These are phyloP conservation scores for Globisporangium megalacanthum DNA, from an alignment of 352 stramenopile genomes.

Conservation along the genomic window DNA sequence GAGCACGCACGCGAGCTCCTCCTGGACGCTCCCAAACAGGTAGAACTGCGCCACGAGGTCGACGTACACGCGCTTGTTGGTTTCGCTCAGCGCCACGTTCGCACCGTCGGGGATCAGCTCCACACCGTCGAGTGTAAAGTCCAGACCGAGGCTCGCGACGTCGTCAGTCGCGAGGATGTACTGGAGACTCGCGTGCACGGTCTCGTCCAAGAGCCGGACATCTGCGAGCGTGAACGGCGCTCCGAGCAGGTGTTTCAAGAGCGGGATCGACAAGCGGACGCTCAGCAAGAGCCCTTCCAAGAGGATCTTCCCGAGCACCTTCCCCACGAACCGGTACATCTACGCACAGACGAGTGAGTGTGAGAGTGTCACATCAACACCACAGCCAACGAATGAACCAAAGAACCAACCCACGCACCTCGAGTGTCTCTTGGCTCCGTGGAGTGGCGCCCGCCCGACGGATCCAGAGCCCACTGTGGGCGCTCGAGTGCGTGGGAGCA, in stretches of 20 bases:
- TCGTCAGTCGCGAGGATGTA: conserved; percentile 58
- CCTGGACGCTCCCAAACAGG: conserved; percentile 89
- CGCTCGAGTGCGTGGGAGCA: conserved; percentile 28
- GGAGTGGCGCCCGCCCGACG: conserved; percentile 19
- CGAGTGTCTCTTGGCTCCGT: conserved; percentile 26
- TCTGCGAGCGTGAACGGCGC: conserved; percentile 49
- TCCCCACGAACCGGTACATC: conserved; percentile 81
- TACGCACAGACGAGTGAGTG: conserved; percentile 11
- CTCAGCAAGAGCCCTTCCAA: conserved; percentile 71
- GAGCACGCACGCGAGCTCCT: conserved; percentile 81
- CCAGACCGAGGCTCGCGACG: conserved; percentile 47
- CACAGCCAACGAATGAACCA: neutral
- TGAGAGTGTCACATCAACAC: neutral
- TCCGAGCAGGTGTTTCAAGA: conserved; percentile 71
- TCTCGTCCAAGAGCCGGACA: conserved; percentile 66
- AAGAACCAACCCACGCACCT: conserved; percentile 29
- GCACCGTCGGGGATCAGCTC: conserved; percentile 60
- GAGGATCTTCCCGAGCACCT: conserved; percentile 59
- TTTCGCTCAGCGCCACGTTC: conserved; percentile 81
- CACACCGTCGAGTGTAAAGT: conserved; percentile 52
- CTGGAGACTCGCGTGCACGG: conserved; percentile 56
- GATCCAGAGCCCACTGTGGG: conserved; percentile 64
- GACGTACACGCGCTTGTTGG: conserved; percentile 95
- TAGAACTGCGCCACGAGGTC: conserved; percentile 92
- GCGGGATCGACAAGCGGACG: conserved; percentile 51